Evolutionary conservation across 139 green algal species (phyloP), one percentile per base, ranked within the genome.

Genomic region (Desmodesmus armatus): DNA sequence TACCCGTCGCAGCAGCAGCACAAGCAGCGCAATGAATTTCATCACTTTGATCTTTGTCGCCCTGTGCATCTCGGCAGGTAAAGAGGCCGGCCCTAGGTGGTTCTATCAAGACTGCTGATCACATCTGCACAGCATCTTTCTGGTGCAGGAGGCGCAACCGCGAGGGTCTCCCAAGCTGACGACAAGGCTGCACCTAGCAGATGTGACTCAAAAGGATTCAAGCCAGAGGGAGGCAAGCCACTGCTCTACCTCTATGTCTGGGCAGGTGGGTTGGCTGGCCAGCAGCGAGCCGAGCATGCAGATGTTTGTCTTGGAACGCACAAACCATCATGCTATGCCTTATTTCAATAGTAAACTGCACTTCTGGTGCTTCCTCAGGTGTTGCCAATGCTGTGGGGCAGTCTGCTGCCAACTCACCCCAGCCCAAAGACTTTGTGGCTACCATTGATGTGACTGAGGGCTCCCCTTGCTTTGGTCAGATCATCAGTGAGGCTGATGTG

Each of bases 401-500:
- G 11, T 37, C 43, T 1, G 71, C 41, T 9, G 9, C 43, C 41
- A 25, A 11, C 67, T 49, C 67, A 19, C 27, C 33, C n/a, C 13
- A 19, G 19, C 35, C 53, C 7, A 82, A 82, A 35, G 77, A 83
- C 39, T 83, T 83, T 73, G 58, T 83, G 6, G 55, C 77, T 13
- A 72, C 58, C 15, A 40, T 83, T 40, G 77, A 83, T 13, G 51
- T 83, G 6, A 83, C 77, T 25, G 3, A 25, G 4, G 77, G 77
- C 5, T 47, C 21, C 17, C 55, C 58, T 2, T 83, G 77, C 77
- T 83, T 83, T 74, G 77, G 77, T 5, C 31, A 83, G 58, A 37
- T 83, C 39, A 83, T 83, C 27, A 31, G 33, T 58, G 77, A 83
- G 37, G 58, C 77, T 29, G 77, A 83, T 11, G 77, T 73, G 77